Conservation (phyloP, 2,329 filamentous ascomycete species). For the Fusarium veterinarium region DNA sequence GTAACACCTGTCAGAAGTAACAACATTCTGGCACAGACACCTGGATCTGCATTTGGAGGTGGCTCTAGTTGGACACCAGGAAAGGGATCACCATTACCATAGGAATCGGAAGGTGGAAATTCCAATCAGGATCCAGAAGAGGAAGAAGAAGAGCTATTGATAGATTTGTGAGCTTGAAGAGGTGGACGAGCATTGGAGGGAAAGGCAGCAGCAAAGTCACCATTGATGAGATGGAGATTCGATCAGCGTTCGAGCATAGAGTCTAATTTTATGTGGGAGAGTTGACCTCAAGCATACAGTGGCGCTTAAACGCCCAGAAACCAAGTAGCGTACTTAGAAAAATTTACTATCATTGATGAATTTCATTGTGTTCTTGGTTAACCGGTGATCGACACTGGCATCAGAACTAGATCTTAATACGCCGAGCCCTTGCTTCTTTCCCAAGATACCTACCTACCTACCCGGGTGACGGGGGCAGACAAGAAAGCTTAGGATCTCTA, state of each 20-base stretch:
- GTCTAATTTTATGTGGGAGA: not conserved
- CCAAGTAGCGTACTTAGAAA: not conserved
- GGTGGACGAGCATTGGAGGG: not conserved
- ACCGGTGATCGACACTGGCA: not conserved
- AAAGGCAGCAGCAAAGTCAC: not conserved
- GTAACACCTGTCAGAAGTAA: constrained; percentile 61
- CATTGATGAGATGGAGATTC: not conserved
- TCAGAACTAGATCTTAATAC: not conserved
- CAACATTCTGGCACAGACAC: constrained; percentile 47
- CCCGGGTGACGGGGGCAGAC: not conserved
- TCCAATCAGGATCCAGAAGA: not conserved
- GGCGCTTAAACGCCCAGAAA: not conserved
- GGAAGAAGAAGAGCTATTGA: not conserved
- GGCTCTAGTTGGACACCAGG: constrained; percentile 59
- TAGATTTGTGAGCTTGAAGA: not conserved
- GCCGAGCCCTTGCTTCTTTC: not conserved
- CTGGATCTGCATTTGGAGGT: constrained; percentile 53
- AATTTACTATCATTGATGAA: not conserved
- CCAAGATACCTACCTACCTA: not conserved
- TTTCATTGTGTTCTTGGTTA: not conserved
- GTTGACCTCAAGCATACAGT: not conserved
- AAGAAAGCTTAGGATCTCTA: not conserved
- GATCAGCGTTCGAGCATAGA: not conserved
- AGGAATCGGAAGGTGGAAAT: constrained; percentile 13
- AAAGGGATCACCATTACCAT: constrained; percentile 55